phyloP scores from a whole-genome alignment of 2,329 filamentous ascomycete genomes.

The Aspergillus sp. region DNA sequence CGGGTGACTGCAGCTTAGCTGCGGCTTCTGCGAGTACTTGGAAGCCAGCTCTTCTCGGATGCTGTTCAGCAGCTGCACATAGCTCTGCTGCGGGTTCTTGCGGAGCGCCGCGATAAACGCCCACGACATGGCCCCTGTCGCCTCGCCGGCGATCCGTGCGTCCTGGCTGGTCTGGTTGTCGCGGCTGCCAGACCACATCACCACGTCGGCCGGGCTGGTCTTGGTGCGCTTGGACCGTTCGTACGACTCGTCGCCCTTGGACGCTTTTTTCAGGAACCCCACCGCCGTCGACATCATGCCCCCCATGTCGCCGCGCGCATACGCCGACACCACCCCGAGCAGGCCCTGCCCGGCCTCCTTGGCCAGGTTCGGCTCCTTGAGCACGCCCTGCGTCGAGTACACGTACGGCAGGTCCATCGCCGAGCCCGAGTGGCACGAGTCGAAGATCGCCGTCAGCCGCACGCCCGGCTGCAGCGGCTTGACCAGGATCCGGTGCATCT shows the following conservation, averaged over 20 bases:
- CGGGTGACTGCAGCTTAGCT: constrained; percentile 91
- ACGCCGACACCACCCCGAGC: constrained; percentile 61
- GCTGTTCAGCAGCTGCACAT: constrained; percentile 89
- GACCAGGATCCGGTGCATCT: constrained; percentile 72
- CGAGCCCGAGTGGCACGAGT: constrained; percentile 59
- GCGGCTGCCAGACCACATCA: constrained; percentile 97
- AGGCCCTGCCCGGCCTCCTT: constrained; percentile 59
- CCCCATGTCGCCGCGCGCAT: constrained; percentile 72
- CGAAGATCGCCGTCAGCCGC: constrained; percentile 61
- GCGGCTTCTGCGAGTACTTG: constrained; percentile 90
- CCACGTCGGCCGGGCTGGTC: constrained; percentile 87
- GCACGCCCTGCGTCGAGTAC: constrained; percentile 57
- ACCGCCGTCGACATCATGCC: constrained; percentile 74
- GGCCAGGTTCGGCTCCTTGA: constrained; percentile 60
- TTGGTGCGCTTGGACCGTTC: constrained; percentile 77
- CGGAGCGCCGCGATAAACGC: constrained; percentile 87
- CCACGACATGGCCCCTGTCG: constrained; percentile 97
- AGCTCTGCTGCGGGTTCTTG: constrained; percentile 91
- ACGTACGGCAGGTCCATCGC: constrained; percentile 59
- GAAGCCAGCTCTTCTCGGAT: constrained; percentile 79
- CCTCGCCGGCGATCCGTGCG: constrained; percentile 75
- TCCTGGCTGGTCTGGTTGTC: constrained; percentile 93
- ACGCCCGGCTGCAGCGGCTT: constrained; percentile 70
- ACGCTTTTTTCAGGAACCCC: constrained; percentile 78
- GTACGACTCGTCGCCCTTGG: constrained; percentile 66